phyloP scores from a whole-genome alignment of 257 asterid genomes.

The Osmanthus fragrans region DNA sequence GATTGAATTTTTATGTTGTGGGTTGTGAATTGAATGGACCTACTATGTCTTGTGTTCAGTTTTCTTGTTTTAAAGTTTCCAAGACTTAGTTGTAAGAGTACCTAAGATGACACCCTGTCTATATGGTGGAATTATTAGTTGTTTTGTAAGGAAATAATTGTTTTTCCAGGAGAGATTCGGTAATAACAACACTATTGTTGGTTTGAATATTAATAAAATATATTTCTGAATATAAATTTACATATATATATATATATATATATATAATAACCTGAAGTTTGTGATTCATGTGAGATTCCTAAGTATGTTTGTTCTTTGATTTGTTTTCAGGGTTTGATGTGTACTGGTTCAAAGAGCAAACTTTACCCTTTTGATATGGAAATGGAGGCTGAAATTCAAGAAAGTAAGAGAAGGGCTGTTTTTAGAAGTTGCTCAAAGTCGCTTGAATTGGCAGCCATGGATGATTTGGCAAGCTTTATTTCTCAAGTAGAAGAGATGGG shows the following conservation, averaged over 20 bases:
- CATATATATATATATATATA: constrained; percentile 10
- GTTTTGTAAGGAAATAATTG: constrained; percentile 4
- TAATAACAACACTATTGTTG: background rate
- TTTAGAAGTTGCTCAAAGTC: constrained; percentile 50
- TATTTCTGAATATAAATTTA: background rate
- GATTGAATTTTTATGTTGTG: constrained; percentile 30
- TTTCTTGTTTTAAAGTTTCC: constrained; percentile 9
- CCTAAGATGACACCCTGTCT: constrained; percentile 28
- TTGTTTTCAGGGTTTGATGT: constrained; percentile 49
- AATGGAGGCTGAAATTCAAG: constrained; percentile 50
- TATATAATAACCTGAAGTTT: constrained; percentile 22
- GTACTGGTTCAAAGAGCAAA: constrained; percentile 43
- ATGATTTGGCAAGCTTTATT: constrained; percentile 58
- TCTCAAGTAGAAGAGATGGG: constrained; percentile 60
- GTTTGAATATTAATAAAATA: background rate
- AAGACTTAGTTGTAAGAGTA: constrained; percentile 15
- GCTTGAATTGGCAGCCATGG: constrained; percentile 81
- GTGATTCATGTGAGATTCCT: constrained; percentile 5
- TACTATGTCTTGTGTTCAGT: background rate
- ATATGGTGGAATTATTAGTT: constrained; percentile 21
- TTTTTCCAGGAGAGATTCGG: background rate
- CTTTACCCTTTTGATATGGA: constrained; percentile 33
- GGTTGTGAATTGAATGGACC: constrained; percentile 20
- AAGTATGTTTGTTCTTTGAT: constrained; percentile 12
- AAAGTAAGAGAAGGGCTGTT: constrained; percentile 21